Base-by-base conservation (phyloP, 164 flowering plant genomes). In the Taxillus chinensis region DNA sequence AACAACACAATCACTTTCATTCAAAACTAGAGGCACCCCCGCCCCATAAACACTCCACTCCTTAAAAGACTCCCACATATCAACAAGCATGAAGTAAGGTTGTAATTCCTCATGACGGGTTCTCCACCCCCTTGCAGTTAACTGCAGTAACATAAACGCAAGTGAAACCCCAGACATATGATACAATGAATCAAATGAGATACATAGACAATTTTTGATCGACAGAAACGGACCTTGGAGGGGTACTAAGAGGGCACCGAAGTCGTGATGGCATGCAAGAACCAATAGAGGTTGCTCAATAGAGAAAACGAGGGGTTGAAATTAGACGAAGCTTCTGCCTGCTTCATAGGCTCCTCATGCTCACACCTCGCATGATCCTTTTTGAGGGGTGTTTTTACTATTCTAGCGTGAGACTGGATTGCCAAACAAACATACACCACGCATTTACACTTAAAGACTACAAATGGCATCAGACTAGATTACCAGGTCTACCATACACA, bases 21-120 rank as follows among this genome's bases (percentile, higher is more conserved):
- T 70, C 73, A 89, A 65, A 56, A 79, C 8, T 43, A 89, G 66
- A 12, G 91, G 89, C 16, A 83, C 89, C 15, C 91, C 96, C 4
- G 75, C 84, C 10, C 96, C 93, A 73, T 87, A 89, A 1, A 80
- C 90, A 71, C 96, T 89, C 87, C 91, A 85, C 67, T 89, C 93
- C 66, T 73, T 75, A 41, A 75, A 87, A 7, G 85, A 79, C 45
- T 85, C 87, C 93, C 93, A 89, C 5, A 89, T 66, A 72, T 89
- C 96, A 41, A 81, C 79, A 37, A 89, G 80, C 16, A 69, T 68
- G 68, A 82, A 89, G 62, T 73, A 86, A 1, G 79, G 82, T 41
- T 64, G 71, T 38, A 11, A 61, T 41, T 77, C 82, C 8, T 39
- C 53, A 55, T 69, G 77, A 58, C 71, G 64, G 7, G 59, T 67